Evolutionary conservation across 129 eudicot species (phyloP).

Genomic region (Centrapalus pauciflorus): DNA sequence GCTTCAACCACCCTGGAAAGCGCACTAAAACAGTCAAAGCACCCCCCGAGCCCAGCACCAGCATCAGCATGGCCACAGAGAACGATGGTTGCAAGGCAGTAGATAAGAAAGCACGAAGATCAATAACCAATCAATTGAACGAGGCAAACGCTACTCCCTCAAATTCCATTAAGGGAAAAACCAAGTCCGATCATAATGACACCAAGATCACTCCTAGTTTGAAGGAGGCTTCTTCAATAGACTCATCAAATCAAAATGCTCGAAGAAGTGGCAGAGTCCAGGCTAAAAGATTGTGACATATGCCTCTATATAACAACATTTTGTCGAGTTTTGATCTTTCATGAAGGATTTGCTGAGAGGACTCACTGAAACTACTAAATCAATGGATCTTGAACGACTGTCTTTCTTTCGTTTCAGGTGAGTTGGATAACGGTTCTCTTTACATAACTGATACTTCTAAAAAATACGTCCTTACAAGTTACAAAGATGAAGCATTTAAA

Average conservation of each 20-base stretch:
- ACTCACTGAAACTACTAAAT: background rate
- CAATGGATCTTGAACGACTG: background rate
- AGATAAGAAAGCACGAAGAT: background rate
- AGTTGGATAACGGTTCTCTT: conserved; percentile 9
- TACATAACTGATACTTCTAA: background rate
- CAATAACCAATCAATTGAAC: conserved; percentile 4
- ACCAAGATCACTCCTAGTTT: conserved; percentile 3
- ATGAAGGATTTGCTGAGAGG: background rate
- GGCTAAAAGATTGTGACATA: conserved; percentile 24
- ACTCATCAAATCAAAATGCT: conserved; percentile 17
- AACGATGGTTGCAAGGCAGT: background rate
- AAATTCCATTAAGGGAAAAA: conserved; percentile 28
- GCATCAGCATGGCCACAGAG: background rate
- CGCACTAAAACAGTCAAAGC: conserved; percentile 8
- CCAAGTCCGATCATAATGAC: conserved; percentile 13
- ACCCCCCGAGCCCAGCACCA: conserved; percentile 17
- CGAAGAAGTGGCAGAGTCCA: conserved; percentile 43
- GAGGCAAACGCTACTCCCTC: conserved; percentile 14
- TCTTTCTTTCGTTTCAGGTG: conserved; percentile 6
- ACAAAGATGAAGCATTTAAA: background rate
- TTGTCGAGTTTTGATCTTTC: conserved; percentile 5
- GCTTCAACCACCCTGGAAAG: conserved; percentile 43
- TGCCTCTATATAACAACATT: conserved; percentile 2
- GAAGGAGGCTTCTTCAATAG: conserved; percentile 19
- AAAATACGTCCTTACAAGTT: background rate